Base-by-base conservation (phyloP, 371 early-diverging fungal genomes). In the Chytridiales sp. region DNA sequence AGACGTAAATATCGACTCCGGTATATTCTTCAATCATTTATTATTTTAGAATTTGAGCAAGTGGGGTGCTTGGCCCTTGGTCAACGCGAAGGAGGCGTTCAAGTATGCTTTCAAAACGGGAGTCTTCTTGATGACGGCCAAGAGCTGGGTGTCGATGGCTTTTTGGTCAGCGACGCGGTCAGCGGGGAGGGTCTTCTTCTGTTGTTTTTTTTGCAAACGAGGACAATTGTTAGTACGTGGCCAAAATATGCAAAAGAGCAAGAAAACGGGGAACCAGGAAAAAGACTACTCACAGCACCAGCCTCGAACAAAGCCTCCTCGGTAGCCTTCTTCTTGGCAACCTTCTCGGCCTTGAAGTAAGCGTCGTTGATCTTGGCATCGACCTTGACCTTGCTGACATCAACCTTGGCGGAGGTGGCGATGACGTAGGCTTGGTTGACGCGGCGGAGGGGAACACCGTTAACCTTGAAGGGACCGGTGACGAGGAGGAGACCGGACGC, bases 401-500 rank as follows among this genome's bases (percentile, higher is more conserved):
- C 94, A 36, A 98, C 71, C 85, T 93, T 93, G 83, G 97, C 94
- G 70, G 96, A 93, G 74, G 97, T 98, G 69, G 97, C 95, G 74
- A 97, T 90, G 67, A 93, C 97, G 79, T 95, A 97, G 64, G 96
- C 93, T 83, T 94, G 95, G 89, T 95, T 93, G 81, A 98, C 95
- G 63, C 98, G 93, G 68, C 92, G 87, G 68, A 98, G 82, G 59
- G 98, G 98, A 41, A 98, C 94, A 69, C 98, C 98, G 87, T 98
- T 98, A 80, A 95, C 72, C 85, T 89, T 90, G 91, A 87, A 92
- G 61, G 98, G 98, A 59, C 98, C 98, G 66, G 96, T 90, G 69
- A 97, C 94, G 66, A 98, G 86, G 64, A 98, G 82, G 64, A 97
- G 86, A 71, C 98, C 98, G 60, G 89, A 87, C 60, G 82, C 86